phyloP scores from a whole-genome alignment of 495 filamentous ascomycete genomes.

The Patellaria atrata region DNA sequence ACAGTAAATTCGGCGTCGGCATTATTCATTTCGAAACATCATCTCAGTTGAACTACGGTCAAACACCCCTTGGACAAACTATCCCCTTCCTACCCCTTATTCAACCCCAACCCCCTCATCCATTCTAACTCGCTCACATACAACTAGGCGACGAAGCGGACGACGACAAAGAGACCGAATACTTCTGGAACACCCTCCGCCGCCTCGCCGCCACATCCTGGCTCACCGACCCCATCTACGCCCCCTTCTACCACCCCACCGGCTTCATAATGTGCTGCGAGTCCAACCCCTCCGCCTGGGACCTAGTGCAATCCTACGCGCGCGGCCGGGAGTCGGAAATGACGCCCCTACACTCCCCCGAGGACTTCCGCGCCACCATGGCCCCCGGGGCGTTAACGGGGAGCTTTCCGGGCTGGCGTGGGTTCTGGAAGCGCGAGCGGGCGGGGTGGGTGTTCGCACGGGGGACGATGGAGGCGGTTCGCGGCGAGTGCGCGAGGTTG shows the following conservation, averaged over 20 bases:
- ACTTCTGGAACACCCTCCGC: constrained; percentile 27
- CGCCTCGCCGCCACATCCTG: constrained; percentile 31
- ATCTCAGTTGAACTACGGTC: too few relatives aligned
- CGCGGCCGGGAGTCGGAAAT: constrained; percentile 21
- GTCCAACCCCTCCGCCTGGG: constrained; percentile 22
- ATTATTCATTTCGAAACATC: too few relatives aligned
- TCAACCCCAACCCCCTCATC: too few relatives aligned
- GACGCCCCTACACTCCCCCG: constrained; percentile 23
- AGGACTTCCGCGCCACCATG: constrained; percentile 38
- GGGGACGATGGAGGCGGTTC: constrained; percentile 33
- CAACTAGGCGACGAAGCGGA: too few relatives aligned
- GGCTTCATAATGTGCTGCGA: constrained; percentile 32
- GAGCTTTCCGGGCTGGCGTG: constrained; percentile 36
- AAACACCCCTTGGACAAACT: too few relatives aligned
- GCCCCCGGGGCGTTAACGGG: constrained; percentile 37
- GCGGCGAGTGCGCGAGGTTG: constrained; percentile 30
- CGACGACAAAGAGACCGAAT: constrained; percentile 21
- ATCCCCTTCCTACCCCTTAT: too few relatives aligned
- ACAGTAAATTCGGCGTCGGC: too few relatives aligned
- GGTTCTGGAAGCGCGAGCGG: constrained; percentile 30
- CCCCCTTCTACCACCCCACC: constrained; percentile 35
- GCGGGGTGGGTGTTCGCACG: constrained; percentile 39
- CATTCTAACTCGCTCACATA: too few relatives aligned
- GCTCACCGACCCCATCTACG: constrained; percentile 35
- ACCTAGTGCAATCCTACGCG: constrained; percentile 22